Base-by-base conservation (phyloP, 2,329 filamentous ascomycete genomes). In the Triangularia verruculosa region DNA sequence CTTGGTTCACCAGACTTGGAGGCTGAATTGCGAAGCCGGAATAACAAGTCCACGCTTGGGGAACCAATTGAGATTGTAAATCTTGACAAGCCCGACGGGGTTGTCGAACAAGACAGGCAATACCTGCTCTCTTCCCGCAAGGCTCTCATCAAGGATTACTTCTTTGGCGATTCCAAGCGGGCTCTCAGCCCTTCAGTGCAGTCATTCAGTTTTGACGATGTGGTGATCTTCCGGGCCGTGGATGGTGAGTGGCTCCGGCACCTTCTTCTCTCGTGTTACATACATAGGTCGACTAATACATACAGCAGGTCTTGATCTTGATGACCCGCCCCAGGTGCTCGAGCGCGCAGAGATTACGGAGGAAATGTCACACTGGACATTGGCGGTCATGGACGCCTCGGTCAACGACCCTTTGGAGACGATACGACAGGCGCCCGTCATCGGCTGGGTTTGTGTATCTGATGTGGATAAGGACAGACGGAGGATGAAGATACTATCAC, bases 371-470 rank as follows among this genome's bases (percentile, higher is more conserved):
- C 93, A 96, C 72, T 91, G 89, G 74, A 83, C 96, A 0, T 79
- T 98, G 8, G 92, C 94, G 0, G 88, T 99, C 60, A 92, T 96
- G 76, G 88, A 93, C 72, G 92, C 90, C 54, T 83, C 86, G 1
- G 77, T 85, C 0, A 87, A 85, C 55, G 92, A 95, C 65, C 79
- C 84, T 0, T 84, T 89, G 6, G 87, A 91, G 56, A 84, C 86
- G 1, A 88, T 98, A 53, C 85, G 92, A 12, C 89, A 93, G 70
- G 88, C 93, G 7, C 90, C 89, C 62, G 88, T 98, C 28, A 90
- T 96, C 84, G 95, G 95, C 0, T 99, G 96, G 72, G 84, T 97
- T 28, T 97, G 97, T 72, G 90, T 98, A 15, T 89, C 92, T 0
- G 92, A 97, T 66, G 92, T 98, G 3, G 93, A 99, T 72, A 90